Percentiles rank a stretch among this genome's conserved stretches.
Conservation (phyloP, 805 yeast genomes). For the Groenewaldozyma tartarivorans region DNA sequence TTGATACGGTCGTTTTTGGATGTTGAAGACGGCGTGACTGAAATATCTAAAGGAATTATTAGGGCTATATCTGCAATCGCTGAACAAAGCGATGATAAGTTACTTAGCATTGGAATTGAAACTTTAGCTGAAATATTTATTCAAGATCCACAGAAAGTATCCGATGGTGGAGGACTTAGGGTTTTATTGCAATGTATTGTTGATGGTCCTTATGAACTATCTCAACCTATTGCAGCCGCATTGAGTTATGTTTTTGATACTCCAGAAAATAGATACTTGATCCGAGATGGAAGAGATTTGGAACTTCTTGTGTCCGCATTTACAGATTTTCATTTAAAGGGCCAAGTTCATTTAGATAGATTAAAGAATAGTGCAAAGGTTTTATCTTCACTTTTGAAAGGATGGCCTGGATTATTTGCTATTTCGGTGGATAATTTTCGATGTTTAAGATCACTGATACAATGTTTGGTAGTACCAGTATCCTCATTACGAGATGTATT, state of each 20-base stretch:
- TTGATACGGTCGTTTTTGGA: conserved; percentile 54
- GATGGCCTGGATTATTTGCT: conserved; percentile 68
- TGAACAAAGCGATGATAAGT: conserved; percentile 43
- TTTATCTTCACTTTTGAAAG: conserved; percentile 51
- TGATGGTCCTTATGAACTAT: conserved; percentile 45
- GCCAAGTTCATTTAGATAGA: conserved; percentile 41
- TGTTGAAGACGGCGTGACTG: conserved; percentile 42
- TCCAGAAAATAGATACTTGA: conserved; percentile 42
- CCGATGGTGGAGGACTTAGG: conserved; percentile 38
- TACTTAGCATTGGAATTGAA: conserved; percentile 43
- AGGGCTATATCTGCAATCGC: conserved; percentile 57
- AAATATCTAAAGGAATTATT: conserved; percentile 52
- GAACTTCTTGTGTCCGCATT: conserved; percentile 58
- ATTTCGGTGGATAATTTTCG: conserved; percentile 48
- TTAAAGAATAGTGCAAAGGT: conserved; percentile 53
- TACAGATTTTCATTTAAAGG: conserved; percentile 47
- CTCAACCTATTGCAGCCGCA: conserved; percentile 36
- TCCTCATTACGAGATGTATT: conserved; percentile 46
- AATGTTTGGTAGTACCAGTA: conserved; percentile 53
- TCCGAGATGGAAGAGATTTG: conserved; percentile 56
- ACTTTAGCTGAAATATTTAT: conserved; percentile 44
- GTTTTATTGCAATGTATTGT: conserved; percentile 37
- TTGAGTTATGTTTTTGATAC: conserved; percentile 48
- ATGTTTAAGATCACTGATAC: conserved; percentile 47
- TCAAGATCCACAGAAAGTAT: conserved; percentile 34